Base-by-base conservation (phyloP, 805 yeast species). In the Wickerhamiella lipophila region DNA sequence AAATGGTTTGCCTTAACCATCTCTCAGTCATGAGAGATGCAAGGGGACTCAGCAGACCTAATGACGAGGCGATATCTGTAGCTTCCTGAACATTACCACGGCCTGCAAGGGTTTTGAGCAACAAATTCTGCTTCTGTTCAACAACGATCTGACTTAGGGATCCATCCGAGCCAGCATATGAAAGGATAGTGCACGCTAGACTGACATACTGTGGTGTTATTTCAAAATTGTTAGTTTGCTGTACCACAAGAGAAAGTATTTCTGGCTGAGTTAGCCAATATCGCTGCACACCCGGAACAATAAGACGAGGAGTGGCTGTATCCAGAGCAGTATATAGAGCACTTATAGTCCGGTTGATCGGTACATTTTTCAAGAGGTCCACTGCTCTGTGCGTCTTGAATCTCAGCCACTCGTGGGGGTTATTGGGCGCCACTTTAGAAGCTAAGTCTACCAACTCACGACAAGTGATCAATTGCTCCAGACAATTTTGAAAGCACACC, bases 201-300 rank as follows among this genome's bases (percentile, higher is more conserved):
- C 25, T 25, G 22, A 23, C 47, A 11, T 15, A 23, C 15, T 34
- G 39, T 6, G 41, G 41, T 7, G 40, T 44, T 19, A 19, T 25
- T 23, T 26, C 35, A 9, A n/a, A n/a, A n/a, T 15, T 6, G 30
- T 23, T 15, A 19, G 39, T 13, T 9, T 29, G 22, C 29, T 34
- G 25, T 6, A 44, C 23, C 5, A 32, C 26, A 23, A 23, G 18
- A 6, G 2, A 8, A 11, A 44, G 18, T 15, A 44, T 16, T 2
- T 44, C 35, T 7, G 39, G 39, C 3, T 13, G 18, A 3, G 47
- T 36, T 15, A 44, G 41, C 47, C 47, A 44, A 34, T 44, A 44
- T 12, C 30, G 21, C 3, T n/a, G 47, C 13, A 35, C 15, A 21
- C 40, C 32, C 6, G 41, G 32, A 12, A 13, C 26, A 18, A n/a